Base-by-base conservation (phyloP, 768 basidiomycete species). In the Russula vinacea region DNA sequence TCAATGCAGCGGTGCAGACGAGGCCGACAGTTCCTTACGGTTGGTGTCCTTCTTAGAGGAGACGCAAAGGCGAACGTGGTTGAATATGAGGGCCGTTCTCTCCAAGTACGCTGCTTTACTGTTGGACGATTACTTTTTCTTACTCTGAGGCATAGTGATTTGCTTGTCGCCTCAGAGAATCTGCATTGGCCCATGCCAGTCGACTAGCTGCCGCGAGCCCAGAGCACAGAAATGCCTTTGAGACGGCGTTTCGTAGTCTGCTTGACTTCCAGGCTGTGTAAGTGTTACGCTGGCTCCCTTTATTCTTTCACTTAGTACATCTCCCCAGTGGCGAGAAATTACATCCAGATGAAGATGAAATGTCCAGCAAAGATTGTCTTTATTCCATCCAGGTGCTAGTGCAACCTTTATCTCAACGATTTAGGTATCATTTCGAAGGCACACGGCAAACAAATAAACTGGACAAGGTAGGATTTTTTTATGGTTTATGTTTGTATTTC, bases 361-460 rank as follows among this genome's bases (percentile, higher is more conserved):
- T 54, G 32, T 67, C 67, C 10, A 78, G 79, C 68, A 78, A 81
- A 70, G 81, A 84, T 54, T 86, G 87, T 0, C 72, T 98, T 39
- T 95, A 95, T 74, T 84, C 97, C 2, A 70, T 98, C 19, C 88
- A 92, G 72, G 88, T 90, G 2, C 82, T 99, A 19, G 83, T 93
- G 4, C 85, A 88, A 50, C 91, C 95, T 2, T 81, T 99, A 55
- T 79, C 88, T 2, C 75, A 93, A 64, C 84, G 97, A 22, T 99
- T 98, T 79, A 92, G 89, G 70, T 99, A 89, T 73, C 97, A 99
- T 72, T 98, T 98, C 66, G 94, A 98, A 62, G 86, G 90, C 0
- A 79, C 83, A 19, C 80, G 93, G 40, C 84, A 86, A 68, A 99
- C 97, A 0, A 99, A 98, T 74, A 81, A 92, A 57, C 74, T 94